Evolutionary conservation across 2,329 filamentous ascomycete genomes (phyloP), one percentile per base, ranked within the genome.

Genomic region (Peltaster fructicola): DNA sequence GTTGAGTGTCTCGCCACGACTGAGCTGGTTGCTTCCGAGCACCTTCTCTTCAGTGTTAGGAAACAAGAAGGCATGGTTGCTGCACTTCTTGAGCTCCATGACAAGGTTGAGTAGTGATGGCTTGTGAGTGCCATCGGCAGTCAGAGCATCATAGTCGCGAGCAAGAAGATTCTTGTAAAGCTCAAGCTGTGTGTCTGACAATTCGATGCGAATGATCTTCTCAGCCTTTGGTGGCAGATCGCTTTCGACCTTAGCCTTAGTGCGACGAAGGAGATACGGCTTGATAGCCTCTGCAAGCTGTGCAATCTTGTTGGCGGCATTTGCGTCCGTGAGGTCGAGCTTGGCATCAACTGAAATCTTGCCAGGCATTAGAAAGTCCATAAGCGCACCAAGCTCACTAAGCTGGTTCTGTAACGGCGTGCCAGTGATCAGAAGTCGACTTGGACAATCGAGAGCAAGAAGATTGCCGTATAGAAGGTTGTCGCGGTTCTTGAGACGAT

Each of bases 141-240:
- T 92, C 15, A 98, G 63, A 3, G 85, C 88, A 15, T 82, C 73
- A 43, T 98, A 98, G 47, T 98, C 98, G 43, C 85, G 74, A 0
- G 88, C 95, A 13, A 98, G 62, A 30, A 98, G 95, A 45, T 95
- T 95, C 56, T 95, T 95, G 61, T 98, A 98, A 51, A 93, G 95
- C 36, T 98, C 85, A 7, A 95, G 61, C 47, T 98, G 88, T 14
- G 95, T 74, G 51, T 98, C 88, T 0, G 88, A 91, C 24, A 98
- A 63, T 51, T 95, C 88, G 19, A 98, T 88, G 28, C 90, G 81
- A 47, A 98, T 91, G 37, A 98, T 98, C 59, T 95, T 98, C 50
- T 98, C 88, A 0, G 81, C 92, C 59, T 98, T 98, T 1, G 85
- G 82, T 8, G 88, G 88, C 14, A 98, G 59, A 39, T 98, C 88